Conservation (phyloP, 148 eudicot genomes). For the Fagopyrum homotropicum region DNA sequence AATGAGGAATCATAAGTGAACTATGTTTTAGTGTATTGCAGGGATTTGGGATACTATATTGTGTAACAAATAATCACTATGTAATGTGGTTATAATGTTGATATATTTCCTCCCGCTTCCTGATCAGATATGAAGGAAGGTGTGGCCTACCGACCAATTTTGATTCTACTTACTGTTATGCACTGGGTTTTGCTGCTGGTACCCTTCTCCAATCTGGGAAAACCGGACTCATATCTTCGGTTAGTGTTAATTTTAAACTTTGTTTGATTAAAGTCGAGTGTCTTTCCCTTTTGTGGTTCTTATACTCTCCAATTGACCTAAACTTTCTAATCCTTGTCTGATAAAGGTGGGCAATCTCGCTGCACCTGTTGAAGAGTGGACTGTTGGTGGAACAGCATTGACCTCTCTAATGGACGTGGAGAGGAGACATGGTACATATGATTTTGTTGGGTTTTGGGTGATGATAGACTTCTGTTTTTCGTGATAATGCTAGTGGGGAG, state of each 20-base stretch:
- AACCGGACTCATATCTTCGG: slow-evolving; percentile 94
- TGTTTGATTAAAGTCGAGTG: background rate
- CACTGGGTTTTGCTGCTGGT: slow-evolving; percentile 95
- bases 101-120: background rate
- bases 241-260: slow-evolving; percentile 20
- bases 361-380: slow-evolving; percentile 97
- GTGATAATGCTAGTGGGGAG: background rate
- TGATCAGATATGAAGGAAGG: slow-evolving; percentile 82
- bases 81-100: background rate
- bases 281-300: background rate
- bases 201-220: slow-evolving; percentile 89
- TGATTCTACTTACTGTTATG: slow-evolving; percentile 92
- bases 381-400: slow-evolving; percentile 98
- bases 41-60: background rate
- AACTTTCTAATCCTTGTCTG: background rate
- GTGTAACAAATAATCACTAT: background rate
- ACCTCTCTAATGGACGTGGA: slow-evolving; percentile 96
- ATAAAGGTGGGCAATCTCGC: slow-evolving; percentile 86
- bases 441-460: background rate
- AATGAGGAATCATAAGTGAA: background rate
- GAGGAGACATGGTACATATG: slow-evolving; percentile 84
- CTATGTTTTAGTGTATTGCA: background rate
- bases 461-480: background rate
- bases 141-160: slow-evolving; percentile 97
- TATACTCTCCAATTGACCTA: background rate